These are phyloP conservation scores for Evansstolkia leycettana DNA, from an alignment of 495 filamentous ascomycete genomes.

Conservation along the genomic window DNA sequence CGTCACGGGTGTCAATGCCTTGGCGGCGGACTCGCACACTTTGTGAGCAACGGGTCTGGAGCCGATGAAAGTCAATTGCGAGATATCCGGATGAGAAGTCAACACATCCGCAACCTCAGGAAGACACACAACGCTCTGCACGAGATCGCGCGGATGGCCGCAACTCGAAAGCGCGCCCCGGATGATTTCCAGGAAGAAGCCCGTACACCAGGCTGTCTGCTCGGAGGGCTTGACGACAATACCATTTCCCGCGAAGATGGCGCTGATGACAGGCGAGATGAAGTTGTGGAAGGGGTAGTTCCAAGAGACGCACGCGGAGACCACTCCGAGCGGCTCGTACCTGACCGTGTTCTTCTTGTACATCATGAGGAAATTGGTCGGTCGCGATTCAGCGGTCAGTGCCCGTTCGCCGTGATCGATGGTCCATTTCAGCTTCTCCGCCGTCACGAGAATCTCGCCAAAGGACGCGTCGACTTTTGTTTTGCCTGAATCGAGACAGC, in stretches of 20 bases:
- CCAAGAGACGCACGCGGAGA: constrained; percentile 90
- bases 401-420: constrained; percentile 83
- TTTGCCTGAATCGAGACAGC: constrained; percentile 95
- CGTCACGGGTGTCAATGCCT: constrained; percentile 67
- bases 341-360: constrained; percentile 89
- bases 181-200: constrained; percentile 67
- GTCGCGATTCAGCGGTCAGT: constrained; percentile 55
- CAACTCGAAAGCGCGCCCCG: constrained; percentile 69
- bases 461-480: constrained; percentile 87
- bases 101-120: constrained; percentile 68
- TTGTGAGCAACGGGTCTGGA: constrained; percentile 76
- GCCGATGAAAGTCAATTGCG: constrained; percentile 96
- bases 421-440: constrained; percentile 91
- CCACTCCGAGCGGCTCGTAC: constrained; percentile 88
- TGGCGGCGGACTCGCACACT: constrained; percentile 76
- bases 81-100: constrained; percentile 74
- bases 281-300: constrained; percentile 97
- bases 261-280: constrained; percentile 78
- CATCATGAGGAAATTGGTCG: constrained; percentile 80
- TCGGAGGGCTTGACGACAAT: constrained; percentile 89
- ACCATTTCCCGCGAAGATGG: constrained; percentile 85
- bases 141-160: constrained; percentile 69
- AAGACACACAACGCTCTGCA: constrained; percentile 81
- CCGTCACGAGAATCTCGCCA: constrained; percentile 87
- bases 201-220: constrained; percentile 79